Conservation (phyloP, 768 basidiomycete species). For the Pisolithus sp. region DNA sequence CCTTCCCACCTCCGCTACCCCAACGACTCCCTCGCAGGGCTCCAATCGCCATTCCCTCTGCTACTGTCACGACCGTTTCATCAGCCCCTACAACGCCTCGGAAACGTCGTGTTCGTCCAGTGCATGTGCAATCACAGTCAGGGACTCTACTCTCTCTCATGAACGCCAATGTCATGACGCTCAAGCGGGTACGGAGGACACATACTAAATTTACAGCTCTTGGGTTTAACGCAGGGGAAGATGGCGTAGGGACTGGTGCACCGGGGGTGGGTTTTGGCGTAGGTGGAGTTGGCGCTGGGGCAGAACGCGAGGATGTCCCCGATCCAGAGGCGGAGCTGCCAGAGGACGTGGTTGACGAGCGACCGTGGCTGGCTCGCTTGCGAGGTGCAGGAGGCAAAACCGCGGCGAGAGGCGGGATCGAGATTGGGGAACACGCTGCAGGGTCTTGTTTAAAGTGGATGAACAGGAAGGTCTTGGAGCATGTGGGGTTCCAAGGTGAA, state of each 20-base stretch:
- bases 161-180: constrained; percentile 71
- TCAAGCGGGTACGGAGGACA: constrained; percentile 66
- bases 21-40: constrained; percentile 3
- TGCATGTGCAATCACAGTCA: constrained; percentile 10
- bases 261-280: constrained; percentile 28
- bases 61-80: background rate
- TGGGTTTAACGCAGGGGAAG: constrained; percentile 31
- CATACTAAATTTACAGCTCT: constrained; percentile 67
- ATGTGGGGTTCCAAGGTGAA: constrained; percentile 88
- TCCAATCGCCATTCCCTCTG: background rate
- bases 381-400: background rate
- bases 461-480: constrained; percentile 74
- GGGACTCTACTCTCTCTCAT: constrained; percentile 56
- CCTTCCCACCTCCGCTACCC: constrained; percentile 12
- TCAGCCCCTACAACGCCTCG: constrained; percentile 18
- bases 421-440: constrained; percentile 56
- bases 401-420: constrained; percentile 29
- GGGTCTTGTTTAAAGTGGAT: constrained; percentile 66
- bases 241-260: constrained; percentile 29
- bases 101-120: constrained; percentile 20
- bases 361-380: constrained; percentile 41
- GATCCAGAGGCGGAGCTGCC: constrained; percentile 8
- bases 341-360: constrained; percentile 45
- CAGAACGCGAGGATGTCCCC: constrained; percentile 4
- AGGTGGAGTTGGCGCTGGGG: background rate